These are phyloP conservation scores for Candida patagonica DNA, from an alignment of 805 yeast genomes.

Conservation along the genomic window DNA sequence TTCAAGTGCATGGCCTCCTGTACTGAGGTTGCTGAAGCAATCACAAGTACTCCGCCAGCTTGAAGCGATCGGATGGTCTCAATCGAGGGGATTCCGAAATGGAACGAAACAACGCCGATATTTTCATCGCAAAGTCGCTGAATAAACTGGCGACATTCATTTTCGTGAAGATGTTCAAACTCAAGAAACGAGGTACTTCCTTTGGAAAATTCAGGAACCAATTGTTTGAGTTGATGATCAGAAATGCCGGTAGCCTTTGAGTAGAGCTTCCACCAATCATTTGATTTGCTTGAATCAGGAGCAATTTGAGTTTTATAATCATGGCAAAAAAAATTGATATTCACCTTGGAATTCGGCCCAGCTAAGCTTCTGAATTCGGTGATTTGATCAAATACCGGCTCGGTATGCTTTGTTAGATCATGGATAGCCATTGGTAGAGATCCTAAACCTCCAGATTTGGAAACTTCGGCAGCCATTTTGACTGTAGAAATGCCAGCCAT, in stretches of 20 bases:
- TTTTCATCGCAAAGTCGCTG: constrained; percentile 15
- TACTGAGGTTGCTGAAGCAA: constrained; percentile 40
- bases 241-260: constrained; percentile 11
- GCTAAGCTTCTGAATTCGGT: constrained; percentile 6
- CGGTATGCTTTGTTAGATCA: constrained; percentile 7
- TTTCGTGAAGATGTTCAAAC: no score
- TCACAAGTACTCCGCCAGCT: constrained; percentile 31
- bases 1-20: constrained; percentile 32
- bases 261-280: constrained; percentile 13
- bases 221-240: no score
- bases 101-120: constrained; percentile 45
- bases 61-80: constrained; percentile 30
- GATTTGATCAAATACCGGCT: constrained; percentile 9
- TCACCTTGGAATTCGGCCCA: constrained; percentile 3
- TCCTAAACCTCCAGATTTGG: constrained; percentile 42
- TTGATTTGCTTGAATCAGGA: constrained; percentile 11
- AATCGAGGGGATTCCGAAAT: constrained; percentile 39
- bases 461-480: constrained; percentile 35
- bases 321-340: constrained; percentile 8
- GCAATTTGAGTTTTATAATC: no score
- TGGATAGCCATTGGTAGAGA: constrained; percentile 35
- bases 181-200: constrained; percentile 9
- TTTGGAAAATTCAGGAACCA: no score
- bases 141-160: no score
- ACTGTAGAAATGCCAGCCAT: constrained; percentile 50